These are phyloP conservation scores for Dianthus caryophyllus DNA, from an alignment of 148 eudicot species.

Conservation along the genomic window DNA sequence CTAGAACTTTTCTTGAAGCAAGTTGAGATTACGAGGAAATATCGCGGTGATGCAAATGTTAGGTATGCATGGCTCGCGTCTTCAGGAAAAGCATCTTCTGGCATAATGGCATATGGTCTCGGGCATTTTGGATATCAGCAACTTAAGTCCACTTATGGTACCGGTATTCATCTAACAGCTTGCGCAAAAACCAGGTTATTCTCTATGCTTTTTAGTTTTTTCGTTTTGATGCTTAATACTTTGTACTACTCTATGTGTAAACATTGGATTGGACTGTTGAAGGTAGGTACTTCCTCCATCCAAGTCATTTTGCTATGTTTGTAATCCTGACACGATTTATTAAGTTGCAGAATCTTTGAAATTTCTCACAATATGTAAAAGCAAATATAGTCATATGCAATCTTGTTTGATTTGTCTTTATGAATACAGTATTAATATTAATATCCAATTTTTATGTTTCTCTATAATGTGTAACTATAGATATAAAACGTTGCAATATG, in stretches of 20 bases:
- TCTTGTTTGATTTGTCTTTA: too few species aligned
- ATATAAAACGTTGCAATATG: too few species aligned
- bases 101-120: constrained; percentile 60
- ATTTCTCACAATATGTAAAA: too few species aligned
- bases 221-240: too few species aligned
- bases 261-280: neutral
- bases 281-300: neutral
- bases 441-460: too few species aligned
- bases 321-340: too few species aligned
- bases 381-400: too few species aligned
- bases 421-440: too few species aligned
- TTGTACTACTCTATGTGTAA: neutral
- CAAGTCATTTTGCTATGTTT: too few species aligned
- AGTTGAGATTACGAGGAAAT: constrained; percentile 57
- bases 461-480: too few species aligned
- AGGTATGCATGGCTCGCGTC: constrained; percentile 83
- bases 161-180: constrained; percentile 79
- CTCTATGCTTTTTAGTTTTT: neutral
- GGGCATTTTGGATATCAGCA: constrained; percentile 45
- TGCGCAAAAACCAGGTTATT: constrained; percentile 59
- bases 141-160: constrained; percentile 44
- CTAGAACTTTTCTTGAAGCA: constrained; percentile 74
- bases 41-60: constrained; percentile 71
- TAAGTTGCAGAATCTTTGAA: too few species aligned
- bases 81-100: constrained; percentile 38